Conservation (phyloP, 2,329 filamentous ascomycete genomes). For the Elsinoe australis region DNA sequence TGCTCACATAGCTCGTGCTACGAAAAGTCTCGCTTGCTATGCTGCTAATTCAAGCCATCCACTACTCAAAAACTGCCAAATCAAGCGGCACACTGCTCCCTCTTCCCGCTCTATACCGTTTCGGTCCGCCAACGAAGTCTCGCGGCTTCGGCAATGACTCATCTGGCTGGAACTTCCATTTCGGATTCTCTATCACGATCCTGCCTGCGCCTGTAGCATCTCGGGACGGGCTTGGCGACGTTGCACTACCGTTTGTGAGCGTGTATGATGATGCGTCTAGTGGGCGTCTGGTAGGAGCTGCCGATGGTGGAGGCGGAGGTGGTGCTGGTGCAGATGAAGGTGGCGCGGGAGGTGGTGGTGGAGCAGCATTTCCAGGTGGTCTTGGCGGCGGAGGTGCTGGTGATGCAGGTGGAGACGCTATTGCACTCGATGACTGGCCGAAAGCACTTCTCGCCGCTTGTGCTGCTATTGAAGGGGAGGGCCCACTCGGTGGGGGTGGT, state of each 20-base stretch:
- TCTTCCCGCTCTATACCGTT: constrained; percentile 79
- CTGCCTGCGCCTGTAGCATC: constrained; percentile 9
- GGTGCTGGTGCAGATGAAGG: constrained; percentile 26
- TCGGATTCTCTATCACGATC: constrained; percentile 61
- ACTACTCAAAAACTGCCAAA: constrained; percentile 52
- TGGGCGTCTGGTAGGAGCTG: constrained; percentile 23
- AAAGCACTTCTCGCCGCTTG: constrained; percentile 54
- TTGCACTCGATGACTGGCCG: constrained; percentile 32
- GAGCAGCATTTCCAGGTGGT: constrained; percentile 34
- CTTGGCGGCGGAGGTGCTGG: constrained; percentile 32
- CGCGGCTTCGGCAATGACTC: constrained; percentile 75
- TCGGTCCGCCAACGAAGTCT: constrained; percentile 65
- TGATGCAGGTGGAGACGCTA: constrained; percentile 28
- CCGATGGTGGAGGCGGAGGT: constrained; percentile 20
- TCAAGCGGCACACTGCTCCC: constrained; percentile 92
- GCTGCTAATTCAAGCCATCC: not conserved
- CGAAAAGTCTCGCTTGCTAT: too few relatives aligned
- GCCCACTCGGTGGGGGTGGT: constrained; percentile 33
- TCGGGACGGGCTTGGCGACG: constrained; percentile 16
- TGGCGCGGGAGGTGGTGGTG: constrained; percentile 28
- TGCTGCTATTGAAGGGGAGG: constrained; percentile 45
- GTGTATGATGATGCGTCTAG: constrained; percentile 29
- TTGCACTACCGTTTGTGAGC: constrained; percentile 35
- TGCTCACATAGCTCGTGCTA: too few relatives aligned
- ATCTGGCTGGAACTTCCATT: constrained; percentile 85